A percentile compares a stretch with the other conserved stretches of the same genome.
Evolutionary conservation across 495 filamentous ascomycete species (phyloP).

Genomic region (Aspergillus cristatus): DNA sequence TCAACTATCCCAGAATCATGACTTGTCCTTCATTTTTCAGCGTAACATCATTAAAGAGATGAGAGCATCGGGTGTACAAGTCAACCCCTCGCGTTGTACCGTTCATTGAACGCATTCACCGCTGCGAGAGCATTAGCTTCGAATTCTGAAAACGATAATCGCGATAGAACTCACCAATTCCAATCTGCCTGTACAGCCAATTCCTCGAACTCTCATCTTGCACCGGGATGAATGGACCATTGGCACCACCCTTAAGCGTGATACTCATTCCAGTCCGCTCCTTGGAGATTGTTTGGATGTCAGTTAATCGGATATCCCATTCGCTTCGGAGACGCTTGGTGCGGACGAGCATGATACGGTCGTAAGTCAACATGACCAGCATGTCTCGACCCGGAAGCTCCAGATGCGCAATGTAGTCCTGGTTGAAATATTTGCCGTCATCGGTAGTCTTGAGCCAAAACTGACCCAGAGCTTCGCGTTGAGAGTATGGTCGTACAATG

Average conservation of each 20-base stretch:
- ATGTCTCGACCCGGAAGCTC: conserved; percentile 85
- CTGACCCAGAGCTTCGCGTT: conserved; percentile 92
- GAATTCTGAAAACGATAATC: not conserved
- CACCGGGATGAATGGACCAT: conserved; percentile 92
- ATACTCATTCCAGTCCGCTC: conserved; percentile 90
- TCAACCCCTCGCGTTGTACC: conserved; percentile 57
- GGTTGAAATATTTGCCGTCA: conserved; percentile 94
- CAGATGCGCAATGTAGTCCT: conserved; percentile 92
- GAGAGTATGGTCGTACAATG: conserved; percentile 88
- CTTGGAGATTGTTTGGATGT: conserved; percentile 94
- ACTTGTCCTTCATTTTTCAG: too few species aligned
- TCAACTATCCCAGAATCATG: too few species aligned
- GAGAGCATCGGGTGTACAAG: too few species aligned
- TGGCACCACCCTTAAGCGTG: conserved; percentile 77
- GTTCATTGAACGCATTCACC: conserved; percentile 63
- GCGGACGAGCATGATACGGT: conserved; percentile 81
- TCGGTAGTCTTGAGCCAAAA: conserved; percentile 98
- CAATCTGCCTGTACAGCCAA: conserved; percentile 73
- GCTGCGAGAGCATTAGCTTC: conserved; percentile 27
- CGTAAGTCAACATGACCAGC: conserved; percentile 92
- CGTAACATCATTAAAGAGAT: too few species aligned
- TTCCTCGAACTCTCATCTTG: conserved; percentile 79
- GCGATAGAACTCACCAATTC: conserved; percentile 35
- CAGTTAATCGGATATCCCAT: conserved; percentile 93
- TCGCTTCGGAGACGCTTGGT: conserved; percentile 75